Conservation (phyloP, 768 basidiomycete genomes). For the Phanerochaete sordida region DNA sequence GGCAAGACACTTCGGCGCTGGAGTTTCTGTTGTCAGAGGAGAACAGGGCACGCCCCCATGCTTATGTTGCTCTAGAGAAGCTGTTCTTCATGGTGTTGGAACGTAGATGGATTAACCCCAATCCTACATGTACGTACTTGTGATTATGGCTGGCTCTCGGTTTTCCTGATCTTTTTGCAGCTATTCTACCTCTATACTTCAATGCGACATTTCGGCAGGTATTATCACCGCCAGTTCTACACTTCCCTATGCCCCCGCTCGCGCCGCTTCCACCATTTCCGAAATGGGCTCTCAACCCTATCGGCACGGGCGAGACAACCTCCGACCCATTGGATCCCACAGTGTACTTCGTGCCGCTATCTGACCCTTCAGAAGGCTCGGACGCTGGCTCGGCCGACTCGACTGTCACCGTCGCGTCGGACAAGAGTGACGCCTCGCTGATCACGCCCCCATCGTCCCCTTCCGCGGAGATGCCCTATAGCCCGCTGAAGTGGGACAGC, state of each 20-base stretch:
- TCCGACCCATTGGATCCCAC: not conserved
- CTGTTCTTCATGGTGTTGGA: slow-evolving; percentile 62
- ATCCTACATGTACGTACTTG: slow-evolving; percentile 50
- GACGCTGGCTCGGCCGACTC: not conserved
- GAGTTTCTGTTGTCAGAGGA: slow-evolving; percentile 29
- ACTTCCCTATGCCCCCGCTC: slow-evolving; percentile 64
- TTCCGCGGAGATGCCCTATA: not conserved
- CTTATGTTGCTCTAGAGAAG: slow-evolving; percentile 70
- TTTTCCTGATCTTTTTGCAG: slow-evolving; percentile 30
- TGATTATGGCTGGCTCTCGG: not conserved
- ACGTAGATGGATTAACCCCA: slow-evolving; percentile 64
- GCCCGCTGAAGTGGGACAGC: not conserved
- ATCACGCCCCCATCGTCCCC: not conserved
- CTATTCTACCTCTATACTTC: slow-evolving; percentile 63
- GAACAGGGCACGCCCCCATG: slow-evolving; percentile 37
- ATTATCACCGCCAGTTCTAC: slow-evolving; percentile 51
- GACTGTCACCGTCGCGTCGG: not conserved
- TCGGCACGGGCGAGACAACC: slow-evolving; percentile 1
- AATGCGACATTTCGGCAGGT: slow-evolving; percentile 67
- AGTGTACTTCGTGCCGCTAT: not conserved
- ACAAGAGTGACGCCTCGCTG: not conserved
- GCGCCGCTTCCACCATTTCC: slow-evolving; percentile 48
- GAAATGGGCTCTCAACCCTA: not conserved
- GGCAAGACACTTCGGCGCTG: slow-evolving; percentile 42
- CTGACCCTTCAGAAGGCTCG: not conserved